These are phyloP conservation scores for Yamadazyma mexicana DNA, from an alignment of 1,139 yeast genomes.

Conservation along the genomic window DNA sequence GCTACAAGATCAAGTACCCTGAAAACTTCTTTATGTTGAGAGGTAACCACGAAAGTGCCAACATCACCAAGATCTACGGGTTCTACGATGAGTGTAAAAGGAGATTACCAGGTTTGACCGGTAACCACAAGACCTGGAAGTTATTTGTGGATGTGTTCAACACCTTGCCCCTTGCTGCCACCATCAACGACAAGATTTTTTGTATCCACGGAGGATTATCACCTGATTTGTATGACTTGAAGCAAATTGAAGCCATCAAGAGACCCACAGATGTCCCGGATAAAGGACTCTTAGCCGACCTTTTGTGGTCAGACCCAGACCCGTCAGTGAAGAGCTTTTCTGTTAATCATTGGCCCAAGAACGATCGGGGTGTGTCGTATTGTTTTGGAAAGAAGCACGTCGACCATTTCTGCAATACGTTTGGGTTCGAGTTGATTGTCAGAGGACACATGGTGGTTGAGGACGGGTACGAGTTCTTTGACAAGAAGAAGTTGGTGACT, in stretches of 20 bases:
- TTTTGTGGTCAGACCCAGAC: slow-evolving; percentile 89
- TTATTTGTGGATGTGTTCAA: slow-evolving; percentile 78
- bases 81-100: slow-evolving; percentile 88
- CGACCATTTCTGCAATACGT: slow-evolving; percentile 64
- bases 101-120: slow-evolving; percentile 53
- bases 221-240: slow-evolving; percentile 65
- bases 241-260: slow-evolving; percentile 66
- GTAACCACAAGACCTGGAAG: slow-evolving; percentile 66
- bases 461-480: slow-evolving; percentile 88
- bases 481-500: slow-evolving; percentile 74
- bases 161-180: slow-evolving; percentile 83
- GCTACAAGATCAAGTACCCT: slow-evolving; percentile 79
- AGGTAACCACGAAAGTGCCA: slow-evolving; percentile 86
- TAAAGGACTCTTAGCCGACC: slow-evolving; percentile 74
- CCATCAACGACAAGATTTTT: slow-evolving; percentile 79
- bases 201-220: slow-evolving; percentile 91
- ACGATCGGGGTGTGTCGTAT: slow-evolving; percentile 85
- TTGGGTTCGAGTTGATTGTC: slow-evolving; percentile 76
- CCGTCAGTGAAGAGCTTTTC: slow-evolving; percentile 47
- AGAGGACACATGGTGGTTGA: slow-evolving; percentile 94
- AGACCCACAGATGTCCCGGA: slow-evolving; percentile 91
- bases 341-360: slow-evolving; percentile 66
- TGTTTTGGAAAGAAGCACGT: slow-evolving; percentile 77
- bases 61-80: slow-evolving; percentile 81
- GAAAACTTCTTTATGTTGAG: slow-evolving; percentile 80